A percentile compares a stretch with the other conserved stretches of the same genome.
phyloP scores from a whole-genome alignment of 1,284 basidiomycete species.

The Ustilago trichophora region DNA sequence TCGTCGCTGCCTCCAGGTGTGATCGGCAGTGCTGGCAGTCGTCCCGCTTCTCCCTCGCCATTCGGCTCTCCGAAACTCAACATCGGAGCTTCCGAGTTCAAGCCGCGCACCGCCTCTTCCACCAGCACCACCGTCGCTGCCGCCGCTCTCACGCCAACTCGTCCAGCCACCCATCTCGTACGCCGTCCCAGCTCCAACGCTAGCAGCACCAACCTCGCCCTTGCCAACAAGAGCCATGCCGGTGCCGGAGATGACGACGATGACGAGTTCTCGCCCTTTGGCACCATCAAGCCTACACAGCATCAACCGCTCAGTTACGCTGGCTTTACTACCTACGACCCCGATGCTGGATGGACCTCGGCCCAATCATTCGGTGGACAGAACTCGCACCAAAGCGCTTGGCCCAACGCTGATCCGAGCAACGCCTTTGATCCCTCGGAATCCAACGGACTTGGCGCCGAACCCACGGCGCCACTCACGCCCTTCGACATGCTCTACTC shows the following conservation, averaged over 20 bases:
- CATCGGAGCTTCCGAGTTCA: slow-evolving; percentile 58
- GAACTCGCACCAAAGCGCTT: slow-evolving; percentile 3
- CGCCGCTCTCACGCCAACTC: slow-evolving; percentile 29
- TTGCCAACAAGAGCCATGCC: slow-evolving; percentile 52
- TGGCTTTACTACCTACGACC: slow-evolving; percentile 24
- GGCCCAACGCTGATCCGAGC: slow-evolving; percentile 1
- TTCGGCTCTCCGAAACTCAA: slow-evolving; percentile 61
- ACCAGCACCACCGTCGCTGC: slow-evolving; percentile 7
- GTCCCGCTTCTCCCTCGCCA: slow-evolving; percentile 53
- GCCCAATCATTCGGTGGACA: slow-evolving; percentile 6
- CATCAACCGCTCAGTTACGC: slow-evolving; percentile 38
- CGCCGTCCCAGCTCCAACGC: slow-evolving; percentile 45
- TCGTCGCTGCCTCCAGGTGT: slow-evolving; percentile 39
- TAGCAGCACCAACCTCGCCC: slow-evolving; percentile 46
- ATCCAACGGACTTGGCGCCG: slow-evolving; percentile 64
- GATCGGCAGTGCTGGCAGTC: slow-evolving; percentile 23
- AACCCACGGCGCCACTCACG: slow-evolving; percentile 78
- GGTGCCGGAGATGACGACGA: slow-evolving; percentile 68
- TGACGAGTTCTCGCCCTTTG: slow-evolving; percentile 73
- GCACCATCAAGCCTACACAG: slow-evolving; percentile 33
- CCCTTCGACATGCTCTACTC: slow-evolving; percentile 94
- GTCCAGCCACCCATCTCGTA: slow-evolving; percentile 19
- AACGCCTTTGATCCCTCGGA: slow-evolving; percentile 9
- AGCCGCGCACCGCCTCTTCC: slow-evolving; percentile 41
- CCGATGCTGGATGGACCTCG: slow-evolving; percentile 34